Percentiles rank a stretch among this genome's conserved stretches.
Evolutionary conservation across 2,329 filamentous ascomycete species (phyloP).

Genomic region (Aureobasidium sp.): DNA sequence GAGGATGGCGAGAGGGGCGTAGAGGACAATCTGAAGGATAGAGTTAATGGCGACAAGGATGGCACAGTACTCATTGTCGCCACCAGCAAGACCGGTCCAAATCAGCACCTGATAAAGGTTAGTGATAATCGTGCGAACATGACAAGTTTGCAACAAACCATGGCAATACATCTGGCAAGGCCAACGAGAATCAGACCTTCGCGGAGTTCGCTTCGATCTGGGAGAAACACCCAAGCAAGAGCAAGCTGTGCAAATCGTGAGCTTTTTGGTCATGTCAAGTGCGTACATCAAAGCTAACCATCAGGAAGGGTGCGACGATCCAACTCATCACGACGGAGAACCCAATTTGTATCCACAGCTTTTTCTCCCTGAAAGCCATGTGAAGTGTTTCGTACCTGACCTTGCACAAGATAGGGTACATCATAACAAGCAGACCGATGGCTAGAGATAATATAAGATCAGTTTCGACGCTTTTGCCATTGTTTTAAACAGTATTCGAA

Average conservation of each 20-base stretch:
- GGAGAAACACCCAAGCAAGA: conserved; percentile 55
- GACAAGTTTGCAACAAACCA: no score
- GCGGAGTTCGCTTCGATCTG: conserved; percentile 38
- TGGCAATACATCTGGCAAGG: conserved; percentile 77
- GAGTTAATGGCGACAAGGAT: conserved; percentile 42
- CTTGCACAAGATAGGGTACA: conserved; percentile 89
- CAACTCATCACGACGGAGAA: conserved; percentile 75
- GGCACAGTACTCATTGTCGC: conserved; percentile 65
- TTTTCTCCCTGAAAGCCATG: conserved; percentile 49
- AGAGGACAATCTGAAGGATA: conserved; percentile 40
- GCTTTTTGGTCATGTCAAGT: no score
- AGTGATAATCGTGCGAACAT: no score
- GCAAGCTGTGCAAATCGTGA: no score
- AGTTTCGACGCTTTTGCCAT: no score
- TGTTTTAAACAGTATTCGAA: no score
- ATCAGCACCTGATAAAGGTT: no score
- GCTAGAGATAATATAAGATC: no score
- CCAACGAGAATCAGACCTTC: conserved; percentile 72
- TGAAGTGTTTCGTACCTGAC: conserved; percentile 70
- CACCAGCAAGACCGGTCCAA: conserved; percentile 69
- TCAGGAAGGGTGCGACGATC: conserved; percentile 72
- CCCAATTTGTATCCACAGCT: conserved; percentile 68
- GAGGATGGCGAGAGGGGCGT: conserved; percentile 39
- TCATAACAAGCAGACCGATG: conserved; percentile 77
- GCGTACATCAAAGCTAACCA: no score